A percentile compares a stretch with the other conserved stretches of the same genome.
Evolutionary conservation across 495 filamentous ascomycete species (phyloP).

Genomic region (Xylaria grammica): DNA sequence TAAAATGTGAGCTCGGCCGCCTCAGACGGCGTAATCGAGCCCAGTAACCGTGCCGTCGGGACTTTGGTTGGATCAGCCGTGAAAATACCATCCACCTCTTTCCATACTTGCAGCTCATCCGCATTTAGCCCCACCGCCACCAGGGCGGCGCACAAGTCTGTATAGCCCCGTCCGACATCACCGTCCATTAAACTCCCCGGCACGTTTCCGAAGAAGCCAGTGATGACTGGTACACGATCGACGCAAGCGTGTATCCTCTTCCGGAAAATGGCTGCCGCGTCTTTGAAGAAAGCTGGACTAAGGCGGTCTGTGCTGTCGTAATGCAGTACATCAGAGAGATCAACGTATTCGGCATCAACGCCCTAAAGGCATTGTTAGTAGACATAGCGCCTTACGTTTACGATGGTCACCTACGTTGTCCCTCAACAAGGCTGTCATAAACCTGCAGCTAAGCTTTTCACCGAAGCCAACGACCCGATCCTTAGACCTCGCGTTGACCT

Average conservation of each 20-base stretch:
- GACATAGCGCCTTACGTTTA: not conserved
- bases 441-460: constrained; percentile 89
- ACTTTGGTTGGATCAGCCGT: constrained; percentile 89
- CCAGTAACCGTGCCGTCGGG: constrained; percentile 76
- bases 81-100: constrained; percentile 92
- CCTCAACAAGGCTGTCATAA: constrained; percentile 81
- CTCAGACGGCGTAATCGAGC: constrained; percentile 82
- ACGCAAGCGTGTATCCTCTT: constrained; percentile 72
- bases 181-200: constrained; percentile 78
- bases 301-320: constrained; percentile 65
- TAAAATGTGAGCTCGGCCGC: constrained; percentile 93
- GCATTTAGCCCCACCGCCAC: constrained; percentile 79
- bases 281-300: constrained; percentile 79
- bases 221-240: constrained; percentile 75
- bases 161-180: constrained; percentile 83
- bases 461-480: constrained; percentile 91
- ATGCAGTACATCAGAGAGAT: constrained; percentile 77
- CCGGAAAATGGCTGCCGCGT: constrained; percentile 65
- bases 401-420: constrained; percentile 45
- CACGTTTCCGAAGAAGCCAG: constrained; percentile 88
- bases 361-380: constrained; percentile 46
- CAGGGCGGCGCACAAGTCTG: constrained; percentile 85
- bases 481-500: constrained; percentile 80
- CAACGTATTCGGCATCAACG: constrained; percentile 83
- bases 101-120: constrained; percentile 88